Evolutionary conservation across 2,329 filamentous ascomycete species (phyloP).

Genomic region (Aureobasidium pullulans): DNA sequence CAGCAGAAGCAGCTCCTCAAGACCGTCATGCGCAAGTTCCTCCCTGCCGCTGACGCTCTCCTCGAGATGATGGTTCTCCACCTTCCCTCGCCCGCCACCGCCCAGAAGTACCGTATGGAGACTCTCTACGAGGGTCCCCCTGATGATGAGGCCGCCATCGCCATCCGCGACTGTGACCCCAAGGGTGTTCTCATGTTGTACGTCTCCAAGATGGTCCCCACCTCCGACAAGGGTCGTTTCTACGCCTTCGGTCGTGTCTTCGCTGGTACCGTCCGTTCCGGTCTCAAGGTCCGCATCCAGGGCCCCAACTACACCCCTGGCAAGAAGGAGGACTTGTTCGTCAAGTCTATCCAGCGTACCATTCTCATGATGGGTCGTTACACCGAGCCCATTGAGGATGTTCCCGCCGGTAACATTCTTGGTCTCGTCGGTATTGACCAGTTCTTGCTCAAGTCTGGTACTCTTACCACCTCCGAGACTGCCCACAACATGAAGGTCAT

Average conservation of each 20-base stretch:
- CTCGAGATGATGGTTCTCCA: slow-evolving; percentile 99
- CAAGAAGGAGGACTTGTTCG: slow-evolving; percentile 97
- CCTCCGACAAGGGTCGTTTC: slow-evolving; percentile 99
- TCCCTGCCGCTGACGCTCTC: slow-evolving; percentile 94
- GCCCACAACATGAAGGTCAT: slow-evolving; percentile 99
- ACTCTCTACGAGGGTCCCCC: slow-evolving; percentile 96
- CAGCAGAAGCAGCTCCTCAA: slow-evolving; percentile 98
- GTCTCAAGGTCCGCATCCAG: slow-evolving; percentile 99
- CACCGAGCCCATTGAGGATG: slow-evolving; percentile 97
- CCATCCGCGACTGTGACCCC: slow-evolving; percentile 97
- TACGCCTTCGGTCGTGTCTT: slow-evolving; percentile 99
- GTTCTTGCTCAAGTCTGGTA: slow-evolving; percentile 99
- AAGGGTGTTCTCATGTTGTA: slow-evolving; percentile 99
- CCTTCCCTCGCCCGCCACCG: slow-evolving; percentile 89
- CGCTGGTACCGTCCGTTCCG: slow-evolving; percentile 93
- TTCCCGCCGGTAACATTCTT: slow-evolving; percentile 99
- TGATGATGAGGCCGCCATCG: slow-evolving; percentile 87
- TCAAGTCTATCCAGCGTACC: slow-evolving; percentile 99
- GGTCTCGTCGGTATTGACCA: slow-evolving; percentile 99
- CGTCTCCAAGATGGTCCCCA: slow-evolving; percentile 99
- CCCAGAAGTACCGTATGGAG: slow-evolving; percentile 96
- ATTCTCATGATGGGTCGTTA: slow-evolving; percentile 99
- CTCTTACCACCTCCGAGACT: slow-evolving; percentile 91
- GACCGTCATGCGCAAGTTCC: slow-evolving; percentile 97
- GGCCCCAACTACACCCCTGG: slow-evolving; percentile 97